Percentiles rank a stretch among this genome's conserved stretches.
These are phyloP conservation scores for Thermothielavioides terrestris DNA, from an alignment of 495 filamentous ascomycete genomes.

Conservation along the genomic window DNA sequence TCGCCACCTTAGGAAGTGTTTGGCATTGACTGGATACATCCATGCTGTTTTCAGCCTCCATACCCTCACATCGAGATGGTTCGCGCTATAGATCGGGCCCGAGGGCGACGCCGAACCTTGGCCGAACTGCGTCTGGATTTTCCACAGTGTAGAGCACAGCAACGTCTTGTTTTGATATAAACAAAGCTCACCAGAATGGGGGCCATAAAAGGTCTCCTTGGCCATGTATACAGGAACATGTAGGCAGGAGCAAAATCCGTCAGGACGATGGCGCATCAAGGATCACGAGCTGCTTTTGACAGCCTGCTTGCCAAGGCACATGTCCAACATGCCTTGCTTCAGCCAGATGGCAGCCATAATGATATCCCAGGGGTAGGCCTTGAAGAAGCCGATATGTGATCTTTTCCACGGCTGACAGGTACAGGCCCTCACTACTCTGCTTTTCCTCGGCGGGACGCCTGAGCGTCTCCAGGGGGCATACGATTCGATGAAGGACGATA, in stretches of 20 bases:
- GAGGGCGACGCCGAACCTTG: not conserved
- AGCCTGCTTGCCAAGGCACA: constrained; percentile 23
- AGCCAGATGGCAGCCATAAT: constrained; percentile 19
- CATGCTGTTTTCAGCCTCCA: not conserved
- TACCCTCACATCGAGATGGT: not conserved
- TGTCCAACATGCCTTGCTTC: constrained; percentile 22
- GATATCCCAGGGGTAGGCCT: constrained; percentile 17
- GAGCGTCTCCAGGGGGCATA: constrained; percentile 16
- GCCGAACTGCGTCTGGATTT: not conserved
- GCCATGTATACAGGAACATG: too few species aligned
- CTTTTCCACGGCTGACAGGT: not conserved
- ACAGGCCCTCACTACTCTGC: constrained; percentile 19
- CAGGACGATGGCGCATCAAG: constrained; percentile 13
- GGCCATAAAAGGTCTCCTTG: too few species aligned
- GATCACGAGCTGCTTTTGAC: constrained; percentile 18
- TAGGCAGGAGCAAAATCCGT: not conserved
- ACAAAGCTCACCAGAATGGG: too few species aligned
- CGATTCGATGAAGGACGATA: constrained; percentile 7
- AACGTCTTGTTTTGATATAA: too few species aligned
- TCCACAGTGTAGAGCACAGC: too few species aligned
- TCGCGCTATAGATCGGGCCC: not conserved
- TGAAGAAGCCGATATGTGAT: not conserved
- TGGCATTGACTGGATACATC: not conserved
- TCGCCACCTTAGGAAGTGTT: not conserved
- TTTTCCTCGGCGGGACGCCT: constrained; percentile 13